These are phyloP conservation scores for Chlorella sp. DNA, from an alignment of 139 green algal species.

Conservation along the genomic window DNA sequence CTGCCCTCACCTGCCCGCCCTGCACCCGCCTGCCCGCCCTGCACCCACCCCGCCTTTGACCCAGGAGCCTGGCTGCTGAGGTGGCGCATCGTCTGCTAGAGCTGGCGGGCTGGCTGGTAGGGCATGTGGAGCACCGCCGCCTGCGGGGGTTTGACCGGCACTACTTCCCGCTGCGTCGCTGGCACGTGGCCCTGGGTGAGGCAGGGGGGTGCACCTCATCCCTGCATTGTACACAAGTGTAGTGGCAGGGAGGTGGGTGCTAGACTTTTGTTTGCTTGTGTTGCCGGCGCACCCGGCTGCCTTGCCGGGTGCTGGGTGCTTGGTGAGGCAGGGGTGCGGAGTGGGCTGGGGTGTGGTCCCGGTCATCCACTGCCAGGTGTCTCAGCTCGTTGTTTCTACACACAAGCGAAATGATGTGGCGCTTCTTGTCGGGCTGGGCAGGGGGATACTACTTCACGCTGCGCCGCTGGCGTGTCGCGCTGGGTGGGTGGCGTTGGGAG, in stretches of 20 bases:
- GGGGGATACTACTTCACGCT: conserved; percentile 29
- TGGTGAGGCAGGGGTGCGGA: too few species aligned
- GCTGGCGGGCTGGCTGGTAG: conserved; percentile 38
- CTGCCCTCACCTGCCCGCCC: background rate
- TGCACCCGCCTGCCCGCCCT: background rate
- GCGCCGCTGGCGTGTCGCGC: conserved; percentile 38
- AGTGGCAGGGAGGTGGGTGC: too few species aligned
- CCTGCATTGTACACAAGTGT: too few species aligned
- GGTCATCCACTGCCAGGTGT: too few species aligned
- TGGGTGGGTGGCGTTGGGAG: background rate
- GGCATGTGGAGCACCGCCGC: background rate
- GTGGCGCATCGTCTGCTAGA: conserved; percentile 3
- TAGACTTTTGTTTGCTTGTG: background rate
- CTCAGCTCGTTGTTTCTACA: too few species aligned
- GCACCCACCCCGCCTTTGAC: background rate
- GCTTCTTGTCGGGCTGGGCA: too few species aligned
- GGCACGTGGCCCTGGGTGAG: conserved; percentile 19
- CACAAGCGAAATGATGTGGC: too few species aligned
- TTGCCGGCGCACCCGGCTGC: background rate
- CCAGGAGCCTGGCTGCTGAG: conserved; percentile 22
- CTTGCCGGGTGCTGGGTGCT: too few species aligned
- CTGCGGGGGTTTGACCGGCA: conserved; percentile 29
- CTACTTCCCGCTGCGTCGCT: conserved; percentile 38
- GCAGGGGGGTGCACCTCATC: background rate
- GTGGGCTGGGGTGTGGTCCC: too few species aligned